Base-by-base conservation (phyloP, 345 rosid species). In the Brassica rapa region DNA sequence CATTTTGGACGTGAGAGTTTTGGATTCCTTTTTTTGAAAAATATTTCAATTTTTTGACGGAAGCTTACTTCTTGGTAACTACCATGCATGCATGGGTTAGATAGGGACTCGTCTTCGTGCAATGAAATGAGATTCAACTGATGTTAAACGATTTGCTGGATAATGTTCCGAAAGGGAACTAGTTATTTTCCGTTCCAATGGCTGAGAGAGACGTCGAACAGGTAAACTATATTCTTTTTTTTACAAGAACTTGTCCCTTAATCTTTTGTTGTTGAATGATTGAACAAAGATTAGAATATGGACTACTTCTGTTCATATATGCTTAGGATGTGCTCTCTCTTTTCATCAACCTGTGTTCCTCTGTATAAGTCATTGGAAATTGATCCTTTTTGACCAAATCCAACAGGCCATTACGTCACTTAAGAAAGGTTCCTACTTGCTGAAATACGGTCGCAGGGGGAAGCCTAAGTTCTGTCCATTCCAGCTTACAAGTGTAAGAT, bases 381-480 rank as follows among this genome's bases (percentile, higher is more conserved):
- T 43, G 25, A 61, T 61, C 0, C 6, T 60, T 68, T 63, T 51
- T 25, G 39, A 32, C 27, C 68, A 35, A 39, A 24, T 69, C 49
- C 2, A 15, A 1, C 78, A 93, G 98, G 97, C 93, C 70, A 86
- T 91, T 73, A 85, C 87, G 74, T 78, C 93, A n/a, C 91, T 93
- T 63, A 93, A 93, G 89, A 93, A 89, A 85, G 98, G 98, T 2
- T 82, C 98, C 0, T 83, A 82, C 72, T 82, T 91, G 90, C 87
- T 93, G 39, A 93, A 93, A 85, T 93, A 89, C 70, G 92, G 98
- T 49, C 91, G 98, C 11, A 86, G 89, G 74, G 98, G 98, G 83
- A 93, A 91, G 81, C 98, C 96, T 0, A 93, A 91, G 76, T 89
- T 93, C 81, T 93, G 93, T 83, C 98, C 94, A 10, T 93, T 91